Evolutionary conservation across 306 rosid genomes (phyloP), one percentile per base, ranked within the genome.

Genomic region (Fagus crenata): DNA sequence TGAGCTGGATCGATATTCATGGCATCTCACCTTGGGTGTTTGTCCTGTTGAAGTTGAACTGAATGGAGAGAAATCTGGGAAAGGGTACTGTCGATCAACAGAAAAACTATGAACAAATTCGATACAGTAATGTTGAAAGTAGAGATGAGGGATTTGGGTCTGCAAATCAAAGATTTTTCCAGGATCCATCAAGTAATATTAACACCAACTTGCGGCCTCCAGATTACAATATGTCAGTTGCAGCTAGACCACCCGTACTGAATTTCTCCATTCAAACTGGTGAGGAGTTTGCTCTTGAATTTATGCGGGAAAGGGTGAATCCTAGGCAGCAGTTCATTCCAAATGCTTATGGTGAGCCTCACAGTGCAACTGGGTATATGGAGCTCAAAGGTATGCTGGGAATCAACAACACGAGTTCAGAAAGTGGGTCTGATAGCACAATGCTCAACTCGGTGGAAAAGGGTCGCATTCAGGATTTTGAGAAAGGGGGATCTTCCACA

Each of bases 221-320:
- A 31, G 89, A 86, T 60, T 84, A 68, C 81, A 89, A 75, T 61
- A 75, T 84, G 80, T 69, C 88, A 17, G 88, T 71, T 76, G 86
- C 85, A 73, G 84, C 85, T 59, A 87, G 86, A 82, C 96, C 96
- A 43, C 28, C 28, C 28, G 97, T 86, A 22, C 90, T 82, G 75
- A 87, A 92, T 82, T 92, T 76, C 85, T 92, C 97, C 83, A 92
- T 92, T 75, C 97, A 90, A 84, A 92, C 97, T 59, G 97, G 97
- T 40, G 97, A 92, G 84, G 97, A 92, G 71, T 92, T 92, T 55
- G 80, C 97, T 71, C 91, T 92, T n/a, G 97, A 92, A 76, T 92
- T 92, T 75, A 92, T 92, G 97, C 85, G 97, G 75, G 97, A 92
- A 58, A 86, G 93, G 83, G 96, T 89, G 82, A 90, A 87, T 75